phyloP scores from a whole-genome alignment of 108 stramenopile species.

The Cyclotella sp. region DNA sequence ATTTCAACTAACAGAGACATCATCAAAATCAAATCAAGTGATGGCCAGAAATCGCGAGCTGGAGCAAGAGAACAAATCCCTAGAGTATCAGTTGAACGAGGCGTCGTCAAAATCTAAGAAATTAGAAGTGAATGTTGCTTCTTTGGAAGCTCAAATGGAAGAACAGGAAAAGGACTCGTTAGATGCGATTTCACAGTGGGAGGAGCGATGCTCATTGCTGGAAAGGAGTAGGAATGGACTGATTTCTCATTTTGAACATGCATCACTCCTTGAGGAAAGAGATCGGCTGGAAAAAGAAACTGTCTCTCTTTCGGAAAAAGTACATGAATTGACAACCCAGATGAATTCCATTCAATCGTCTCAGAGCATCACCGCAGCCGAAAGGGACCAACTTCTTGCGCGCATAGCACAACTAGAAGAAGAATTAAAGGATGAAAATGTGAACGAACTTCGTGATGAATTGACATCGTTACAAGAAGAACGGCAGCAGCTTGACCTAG shows the following conservation, averaged over 20 bases:
- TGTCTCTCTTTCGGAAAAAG: conserved; percentile 25
- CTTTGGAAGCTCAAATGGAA: conserved; percentile 30
- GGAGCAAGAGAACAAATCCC: conserved; percentile 1
- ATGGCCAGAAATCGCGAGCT: background rate
- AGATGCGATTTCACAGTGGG: conserved; percentile 65
- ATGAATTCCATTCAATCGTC: conserved; percentile 4
- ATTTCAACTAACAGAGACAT: background rate
- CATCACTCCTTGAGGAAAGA: background rate
- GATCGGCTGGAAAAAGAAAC: background rate
- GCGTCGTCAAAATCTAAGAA: conserved; percentile 7
- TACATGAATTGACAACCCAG: conserved; percentile 34
- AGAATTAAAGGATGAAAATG: conserved; percentile 37
- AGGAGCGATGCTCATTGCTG: conserved; percentile 46
- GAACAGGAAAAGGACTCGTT: conserved; percentile 64
- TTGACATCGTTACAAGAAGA: conserved; percentile 58
- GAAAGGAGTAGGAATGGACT: conserved; percentile 24
- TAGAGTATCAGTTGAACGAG: conserved; percentile 21
- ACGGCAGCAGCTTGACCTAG: conserved; percentile 58
- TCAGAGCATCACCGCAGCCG: conserved; percentile 16
- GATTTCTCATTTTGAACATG: background rate
- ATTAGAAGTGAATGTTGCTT: background rate
- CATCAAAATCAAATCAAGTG: conserved; percentile 1
- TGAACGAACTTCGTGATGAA: conserved; percentile 48
- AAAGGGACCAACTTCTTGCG: conserved; percentile 32
- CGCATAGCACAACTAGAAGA: conserved; percentile 42